Evolutionary conservation across 2,329 filamentous ascomycete species (phyloP).

Genomic region (Fusarium verticillioides): DNA sequence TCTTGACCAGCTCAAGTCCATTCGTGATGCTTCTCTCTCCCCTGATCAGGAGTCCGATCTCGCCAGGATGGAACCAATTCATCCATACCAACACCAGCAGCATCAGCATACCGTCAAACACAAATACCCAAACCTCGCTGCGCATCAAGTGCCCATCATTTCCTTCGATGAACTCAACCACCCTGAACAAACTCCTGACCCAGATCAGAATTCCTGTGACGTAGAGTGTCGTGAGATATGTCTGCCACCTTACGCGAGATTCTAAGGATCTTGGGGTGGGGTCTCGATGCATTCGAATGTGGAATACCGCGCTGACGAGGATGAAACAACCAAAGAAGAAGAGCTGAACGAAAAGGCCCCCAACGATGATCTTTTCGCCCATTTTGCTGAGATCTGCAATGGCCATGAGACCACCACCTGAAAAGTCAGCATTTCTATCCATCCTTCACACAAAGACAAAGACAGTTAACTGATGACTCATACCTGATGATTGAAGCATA

Average conservation of each 20-base stretch:
- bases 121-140: conserved; percentile 51
- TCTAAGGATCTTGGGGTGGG: conserved; percentile 24
- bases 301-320: conserved; percentile 57
- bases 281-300: conserved; percentile 45
- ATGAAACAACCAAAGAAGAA: conserved; percentile 66
- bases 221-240: conserved; percentile 45
- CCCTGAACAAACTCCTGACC: conserved; percentile 55
- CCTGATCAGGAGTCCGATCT: conserved; percentile 43
- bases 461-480: background rate
- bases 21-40: conserved; percentile 38
- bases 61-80: conserved; percentile 47
- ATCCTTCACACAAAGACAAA: too few species aligned
- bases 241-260: conserved; percentile 47
- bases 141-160: conserved; percentile 48
- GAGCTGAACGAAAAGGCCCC: conserved; percentile 64
- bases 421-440: background rate
- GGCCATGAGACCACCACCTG: conserved; percentile 43
- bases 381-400: conserved; percentile 33
- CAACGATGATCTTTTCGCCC: conserved; percentile 61
- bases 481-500: conserved; percentile 43
- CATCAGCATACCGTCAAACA: conserved; percentile 54
- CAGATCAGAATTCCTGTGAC: conserved; percentile 50
- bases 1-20: conserved; percentile 38
- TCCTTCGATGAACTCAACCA: conserved; percentile 56
- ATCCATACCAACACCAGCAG: conserved; percentile 43